Conservation (phyloP, 1,284 basidiomycete species). For the Cryptococcus hybrid region DNA sequence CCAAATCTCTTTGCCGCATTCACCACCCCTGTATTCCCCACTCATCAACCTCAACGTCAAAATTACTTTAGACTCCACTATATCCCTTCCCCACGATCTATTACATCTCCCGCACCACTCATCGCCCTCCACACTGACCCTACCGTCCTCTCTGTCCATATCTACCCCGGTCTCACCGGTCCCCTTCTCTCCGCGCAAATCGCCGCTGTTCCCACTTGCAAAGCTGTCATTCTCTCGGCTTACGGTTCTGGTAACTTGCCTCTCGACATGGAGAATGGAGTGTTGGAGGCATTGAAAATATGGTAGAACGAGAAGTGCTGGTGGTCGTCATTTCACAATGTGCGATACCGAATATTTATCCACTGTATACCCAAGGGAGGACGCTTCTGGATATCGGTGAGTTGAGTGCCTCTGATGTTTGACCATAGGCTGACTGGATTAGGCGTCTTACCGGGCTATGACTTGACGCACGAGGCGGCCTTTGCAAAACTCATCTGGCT, state of each 20-base stretch:
- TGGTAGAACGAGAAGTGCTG: constrained; percentile 41
- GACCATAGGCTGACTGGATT: not conserved
- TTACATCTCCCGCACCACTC: constrained; percentile 23
- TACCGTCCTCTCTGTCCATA: constrained; percentile 27
- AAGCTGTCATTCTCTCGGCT: constrained; percentile 43
- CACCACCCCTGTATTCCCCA: constrained; percentile 36
- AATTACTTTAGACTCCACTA: constrained; percentile 12
- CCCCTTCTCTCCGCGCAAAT: constrained; percentile 42
- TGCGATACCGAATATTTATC: constrained; percentile 46
- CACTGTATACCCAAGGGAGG: constrained; percentile 44
- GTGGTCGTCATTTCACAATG: constrained; percentile 48
- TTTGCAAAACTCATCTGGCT: constrained; percentile 48
- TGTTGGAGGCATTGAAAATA: constrained; percentile 34
- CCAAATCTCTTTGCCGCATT: constrained; percentile 44
- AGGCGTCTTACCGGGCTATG: constrained; percentile 44
- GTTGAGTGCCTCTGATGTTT: not conserved
- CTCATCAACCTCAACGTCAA: constrained; percentile 47
- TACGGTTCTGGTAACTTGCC: constrained; percentile 46
- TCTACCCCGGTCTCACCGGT: constrained; percentile 43
- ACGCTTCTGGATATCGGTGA: constrained; percentile 35
- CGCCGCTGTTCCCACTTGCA: constrained; percentile 39
- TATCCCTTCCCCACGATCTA: constrained; percentile 11
- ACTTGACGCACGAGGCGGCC: constrained; percentile 48
- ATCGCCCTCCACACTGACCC: constrained; percentile 29
- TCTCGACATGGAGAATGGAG: constrained; percentile 33